Evolutionary conservation across 306 rosid species (phyloP), one percentile per base, ranked within the genome.

Genomic region (Cicer judaicum): DNA sequence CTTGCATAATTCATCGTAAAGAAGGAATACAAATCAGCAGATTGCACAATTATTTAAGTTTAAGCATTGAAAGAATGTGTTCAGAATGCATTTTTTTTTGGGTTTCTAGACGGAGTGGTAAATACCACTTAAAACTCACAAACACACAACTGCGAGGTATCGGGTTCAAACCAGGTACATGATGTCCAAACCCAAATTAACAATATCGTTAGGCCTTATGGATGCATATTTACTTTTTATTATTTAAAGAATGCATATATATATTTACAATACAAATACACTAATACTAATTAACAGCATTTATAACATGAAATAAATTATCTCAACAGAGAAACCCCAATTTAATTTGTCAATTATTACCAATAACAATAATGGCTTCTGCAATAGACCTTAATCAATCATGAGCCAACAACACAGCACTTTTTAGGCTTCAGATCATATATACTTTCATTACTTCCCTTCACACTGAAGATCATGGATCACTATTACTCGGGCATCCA

Each of bases 311-410:
- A 73, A 54, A 64, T 24, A 24, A n/a, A 60, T 19, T 14, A 56
- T 77, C 61, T 65, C 72, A 36, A 64, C 34, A 46, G 48, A 38
- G 42, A 64, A 81, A 42, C 52, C 80, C 71, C 12, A 68, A 15
- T 24, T 66, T 14, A 65, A 42, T 29, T 73, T 40, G 41, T 46
- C 56, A 48, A 49, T 59, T 15, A 71, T 60, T 60, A 72, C 50
- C n/a, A 46, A 52, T 7, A 63, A 48, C 78, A 67, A 52, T 41
- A 12, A 72, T 4, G 72, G 44, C 11, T 53, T 61, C 70, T 67
- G 50, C 68, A 61, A 40, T n/a, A 41, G 15, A 54, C 67, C 41
- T 12, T 75, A 34, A 53, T 16, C 64, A 77, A 49, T 77, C 73
- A 73, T 40, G 72, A 73, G 49, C 43, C 39, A 73, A 67, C 82